These are phyloP conservation scores for Talaromyces amestolkiae DNA, from an alignment of 2,329 filamentous ascomycete genomes.

Conservation along the genomic window DNA sequence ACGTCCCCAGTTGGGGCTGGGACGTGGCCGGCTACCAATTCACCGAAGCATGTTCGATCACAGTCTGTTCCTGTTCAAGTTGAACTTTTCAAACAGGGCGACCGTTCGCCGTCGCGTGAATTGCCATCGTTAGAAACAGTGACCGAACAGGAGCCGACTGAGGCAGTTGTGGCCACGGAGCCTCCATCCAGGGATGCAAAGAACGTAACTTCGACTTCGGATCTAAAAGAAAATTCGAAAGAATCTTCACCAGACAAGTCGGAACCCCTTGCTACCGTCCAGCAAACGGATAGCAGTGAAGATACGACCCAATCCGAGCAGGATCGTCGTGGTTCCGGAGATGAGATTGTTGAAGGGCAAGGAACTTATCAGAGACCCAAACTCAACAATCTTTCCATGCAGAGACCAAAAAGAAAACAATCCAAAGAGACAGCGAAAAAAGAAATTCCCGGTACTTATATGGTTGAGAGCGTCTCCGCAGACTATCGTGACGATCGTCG, in stretches of 20 bases:
- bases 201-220: neutral
- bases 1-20: conserved; percentile 17
- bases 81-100: conserved; percentile 7
- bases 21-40: conserved; percentile 16
- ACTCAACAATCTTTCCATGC: conserved; percentile 25
- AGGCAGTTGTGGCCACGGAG: neutral
- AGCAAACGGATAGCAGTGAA: neutral
- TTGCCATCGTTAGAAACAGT: conserved; percentile 7
- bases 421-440: conserved; percentile 27
- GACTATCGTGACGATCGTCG: conserved; percentile 23
- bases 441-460: conserved; percentile 26
- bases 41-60: conserved; percentile 12
- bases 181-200: neutral
- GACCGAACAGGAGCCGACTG: conserved; percentile 6
- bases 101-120: neutral
- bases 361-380: conserved; percentile 32
- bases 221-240: neutral
- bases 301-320: neutral
- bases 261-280: neutral
- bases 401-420: conserved; percentile 32
- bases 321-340: neutral
- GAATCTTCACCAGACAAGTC: neutral
- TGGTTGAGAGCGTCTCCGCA: conserved; percentile 21
- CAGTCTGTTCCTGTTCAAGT: conserved; percentile 19
- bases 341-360: conserved; percentile 34